Conservation (phyloP, 306 rosid genomes). For the Fragaria ananassa region DNA sequence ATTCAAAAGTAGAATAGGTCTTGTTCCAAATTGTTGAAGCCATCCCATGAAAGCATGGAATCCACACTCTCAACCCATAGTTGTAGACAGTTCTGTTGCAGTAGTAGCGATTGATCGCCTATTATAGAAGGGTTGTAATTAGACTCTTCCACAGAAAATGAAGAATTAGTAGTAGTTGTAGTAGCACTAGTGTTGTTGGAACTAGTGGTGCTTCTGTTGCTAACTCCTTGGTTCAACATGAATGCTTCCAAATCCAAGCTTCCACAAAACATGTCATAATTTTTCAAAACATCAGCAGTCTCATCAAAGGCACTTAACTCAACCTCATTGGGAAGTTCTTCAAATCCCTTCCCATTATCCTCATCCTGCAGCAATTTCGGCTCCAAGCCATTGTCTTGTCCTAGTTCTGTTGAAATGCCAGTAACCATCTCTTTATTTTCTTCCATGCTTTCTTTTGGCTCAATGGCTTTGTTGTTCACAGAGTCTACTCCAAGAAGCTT, state of each 20-base stretch:
- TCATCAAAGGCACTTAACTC: slow-evolving; percentile 28
- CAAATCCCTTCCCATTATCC: slow-evolving; percentile 16
- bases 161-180: slow-evolving; percentile 46
- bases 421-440: slow-evolving; percentile 16
- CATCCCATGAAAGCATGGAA: slow-evolving; percentile 60
- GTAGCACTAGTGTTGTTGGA: slow-evolving; percentile 35
- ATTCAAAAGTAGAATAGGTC: slow-evolving; percentile 40
- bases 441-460: slow-evolving; percentile 26
- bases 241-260: slow-evolving; percentile 42
- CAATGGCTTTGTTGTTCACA: slow-evolving; percentile 44
- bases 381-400: slow-evolving; percentile 25
- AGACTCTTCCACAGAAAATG: slow-evolving; percentile 55
- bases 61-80: slow-evolving; percentile 53
- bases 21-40: slow-evolving; percentile 45
- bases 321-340: slow-evolving; percentile 17
- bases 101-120: slow-evolving; percentile 34
- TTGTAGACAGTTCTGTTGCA: slow-evolving; percentile 33
- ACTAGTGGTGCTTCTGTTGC: slow-evolving; percentile 20
- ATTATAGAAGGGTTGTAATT: slow-evolving; percentile 28
- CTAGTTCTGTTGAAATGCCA: slow-evolving; percentile 11
- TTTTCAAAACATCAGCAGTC: slow-evolving; percentile 34
- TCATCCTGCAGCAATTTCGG: slow-evolving; percentile 16
- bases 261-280: slow-evolving; percentile 41
- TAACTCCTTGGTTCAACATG: slow-evolving; percentile 49
- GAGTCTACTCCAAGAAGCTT: slow-evolving; percentile 73